Evolutionary conservation across 78 protist species (phyloP).

Genomic region (Planoprotostelium fungivorum): DNA sequence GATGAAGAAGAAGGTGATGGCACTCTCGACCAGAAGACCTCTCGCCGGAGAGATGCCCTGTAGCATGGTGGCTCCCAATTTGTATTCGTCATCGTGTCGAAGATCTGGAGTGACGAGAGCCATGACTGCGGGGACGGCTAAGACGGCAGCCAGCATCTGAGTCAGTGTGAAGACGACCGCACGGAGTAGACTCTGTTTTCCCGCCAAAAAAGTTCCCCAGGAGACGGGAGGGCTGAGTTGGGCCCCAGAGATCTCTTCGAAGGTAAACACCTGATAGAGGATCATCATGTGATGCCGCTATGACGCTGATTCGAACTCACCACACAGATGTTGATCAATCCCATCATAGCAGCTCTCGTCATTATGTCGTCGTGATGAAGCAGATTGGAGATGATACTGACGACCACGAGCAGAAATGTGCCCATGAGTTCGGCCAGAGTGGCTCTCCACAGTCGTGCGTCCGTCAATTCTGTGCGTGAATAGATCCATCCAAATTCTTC

Average conservation of each 20-base stretch:
- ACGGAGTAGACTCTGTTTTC: not conserved
- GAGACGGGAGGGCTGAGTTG: not conserved
- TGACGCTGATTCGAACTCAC: not conserved
- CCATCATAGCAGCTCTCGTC: not conserved
- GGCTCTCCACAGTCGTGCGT: not conserved
- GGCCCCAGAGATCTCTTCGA: not conserved
- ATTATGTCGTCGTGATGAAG: not conserved
- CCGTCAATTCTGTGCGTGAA: not conserved
- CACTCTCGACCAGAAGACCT: not conserved
- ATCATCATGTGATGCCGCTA: not conserved
- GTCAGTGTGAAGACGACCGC: not conserved
- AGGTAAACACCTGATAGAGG: not conserved
- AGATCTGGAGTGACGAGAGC: not conserved
- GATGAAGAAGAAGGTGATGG: not conserved
- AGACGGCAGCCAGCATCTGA: not conserved
- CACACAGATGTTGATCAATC: not conserved
- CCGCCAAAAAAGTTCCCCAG: not conserved
- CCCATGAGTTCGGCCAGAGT: not conserved
- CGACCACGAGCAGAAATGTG: not conserved
- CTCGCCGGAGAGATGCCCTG: not conserved
- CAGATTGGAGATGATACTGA: not conserved
- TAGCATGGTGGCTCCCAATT: not conserved
- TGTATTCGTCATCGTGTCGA: not conserved
- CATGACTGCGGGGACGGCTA: not conserved
- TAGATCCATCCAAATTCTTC: not conserved